Evolutionary conservation across 2,329 filamentous ascomycete genomes (phyloP).

Genomic region (Xylaria sp.): DNA sequence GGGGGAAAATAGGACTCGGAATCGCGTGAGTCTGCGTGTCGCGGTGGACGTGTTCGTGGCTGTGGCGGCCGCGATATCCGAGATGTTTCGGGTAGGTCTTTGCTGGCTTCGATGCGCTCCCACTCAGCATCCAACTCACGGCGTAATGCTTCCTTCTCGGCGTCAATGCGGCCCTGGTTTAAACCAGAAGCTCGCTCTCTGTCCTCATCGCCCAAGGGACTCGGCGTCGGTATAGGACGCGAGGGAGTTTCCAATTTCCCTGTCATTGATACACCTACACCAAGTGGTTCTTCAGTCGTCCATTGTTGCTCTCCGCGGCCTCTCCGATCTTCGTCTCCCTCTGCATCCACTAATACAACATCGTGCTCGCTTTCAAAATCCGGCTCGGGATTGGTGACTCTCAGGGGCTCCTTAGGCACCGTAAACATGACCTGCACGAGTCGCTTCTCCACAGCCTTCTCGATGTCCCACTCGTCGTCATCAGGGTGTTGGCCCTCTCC

Average conservation of each 20-base stretch:
- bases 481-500: slow-evolving; percentile 66
- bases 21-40: slow-evolving; percentile 8
- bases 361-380: slow-evolving; percentile 55
- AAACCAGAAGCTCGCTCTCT: neutral
- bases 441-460: slow-evolving; percentile 74
- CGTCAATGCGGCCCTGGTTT: slow-evolving; percentile 13
- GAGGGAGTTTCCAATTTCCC: neutral
- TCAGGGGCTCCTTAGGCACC: slow-evolving; percentile 83
- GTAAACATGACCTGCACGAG: slow-evolving; percentile 91
- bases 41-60: slow-evolving; percentile 19
- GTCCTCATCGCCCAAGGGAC: slow-evolving; percentile 37
- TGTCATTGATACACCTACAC: neutral
- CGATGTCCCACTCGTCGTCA: slow-evolving; percentile 73
- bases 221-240: slow-evolving; percentile 22
- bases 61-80: slow-evolving; percentile 22
- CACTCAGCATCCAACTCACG: slow-evolving; percentile 42
- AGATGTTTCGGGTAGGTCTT: slow-evolving; percentile 22
- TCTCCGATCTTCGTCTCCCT: slow-evolving; percentile 7
- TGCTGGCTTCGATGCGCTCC: slow-evolving; percentile 30
- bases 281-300: neutral
- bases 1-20: slow-evolving; percentile 3
- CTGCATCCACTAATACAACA: slow-evolving; percentile 56
- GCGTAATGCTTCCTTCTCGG: slow-evolving; percentile 39
- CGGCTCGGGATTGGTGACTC: slow-evolving; percentile 88
- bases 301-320: neutral